Conservation (phyloP, 495 filamentous ascomycete species). For the Cryomyces minteri region DNA sequence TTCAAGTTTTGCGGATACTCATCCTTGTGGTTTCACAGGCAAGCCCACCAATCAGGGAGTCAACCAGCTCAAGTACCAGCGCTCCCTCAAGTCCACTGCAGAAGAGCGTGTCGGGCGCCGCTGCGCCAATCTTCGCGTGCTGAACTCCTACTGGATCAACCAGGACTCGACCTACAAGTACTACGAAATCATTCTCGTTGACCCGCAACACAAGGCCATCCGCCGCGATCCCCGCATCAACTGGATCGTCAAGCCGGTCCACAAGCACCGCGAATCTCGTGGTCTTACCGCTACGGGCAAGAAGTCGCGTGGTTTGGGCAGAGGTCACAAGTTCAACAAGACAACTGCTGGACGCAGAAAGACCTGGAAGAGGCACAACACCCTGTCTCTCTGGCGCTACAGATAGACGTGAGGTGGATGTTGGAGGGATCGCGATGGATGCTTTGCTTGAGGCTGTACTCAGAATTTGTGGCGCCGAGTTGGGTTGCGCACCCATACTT, state of each 20-base stretch:
- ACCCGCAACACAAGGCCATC: slow-evolving; percentile 99
- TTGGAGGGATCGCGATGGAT: no score
- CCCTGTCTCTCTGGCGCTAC: slow-evolving; percentile 85
- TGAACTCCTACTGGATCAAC: slow-evolving; percentile 99
- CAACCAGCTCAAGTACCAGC: slow-evolving; percentile 99
- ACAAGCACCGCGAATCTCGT: slow-evolving; percentile 98
- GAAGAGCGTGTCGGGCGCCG: slow-evolving; percentile 99
- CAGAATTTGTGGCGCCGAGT: no score
- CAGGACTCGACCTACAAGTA: slow-evolving; percentile 99
- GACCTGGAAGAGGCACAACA: slow-evolving; percentile 99
- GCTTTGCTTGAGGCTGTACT: no score
- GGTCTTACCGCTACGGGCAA: slow-evolving; percentile 97
- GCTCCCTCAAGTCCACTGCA: slow-evolving; percentile 87
- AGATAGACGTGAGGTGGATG: slow-evolving; percentile 23
- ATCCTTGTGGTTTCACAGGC: slow-evolving; percentile 31
- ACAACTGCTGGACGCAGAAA: slow-evolving; percentile 85
- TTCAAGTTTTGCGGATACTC: background rate
- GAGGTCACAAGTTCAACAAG: slow-evolving; percentile 98
- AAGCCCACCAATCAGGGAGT: slow-evolving; percentile 99
- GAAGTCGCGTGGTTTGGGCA: slow-evolving; percentile 96
- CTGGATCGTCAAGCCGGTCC: slow-evolving; percentile 98
- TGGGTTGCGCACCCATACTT: no score
- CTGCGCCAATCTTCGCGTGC: slow-evolving; percentile 93
- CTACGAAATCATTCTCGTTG: slow-evolving; percentile 98
- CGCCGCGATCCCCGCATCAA: slow-evolving; percentile 97